Evolutionary conservation across 176 grass and related monocot species (phyloP).

Genomic region (Otatea glauca): DNA sequence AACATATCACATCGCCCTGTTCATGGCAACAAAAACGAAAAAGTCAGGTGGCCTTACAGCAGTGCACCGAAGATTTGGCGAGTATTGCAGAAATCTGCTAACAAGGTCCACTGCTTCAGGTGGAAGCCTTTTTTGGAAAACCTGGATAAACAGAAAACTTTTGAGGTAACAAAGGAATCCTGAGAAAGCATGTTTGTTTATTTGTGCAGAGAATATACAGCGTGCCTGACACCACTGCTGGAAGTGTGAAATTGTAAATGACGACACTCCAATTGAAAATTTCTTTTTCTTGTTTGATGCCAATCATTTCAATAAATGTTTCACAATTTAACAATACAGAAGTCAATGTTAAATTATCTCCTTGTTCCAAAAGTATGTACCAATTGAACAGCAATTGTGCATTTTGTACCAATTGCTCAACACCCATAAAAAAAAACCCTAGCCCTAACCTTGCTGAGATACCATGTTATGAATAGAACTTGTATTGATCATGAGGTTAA

Average conservation of each 20-base stretch:
- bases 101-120: conserved; percentile 92
- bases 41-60: conserved; percentile 57
- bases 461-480: too few species aligned
- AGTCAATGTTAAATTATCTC: not conserved
- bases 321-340: not conserved
- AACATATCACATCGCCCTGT: not conserved
- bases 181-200: not conserved
- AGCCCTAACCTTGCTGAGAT: too few species aligned
- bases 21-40: not conserved
- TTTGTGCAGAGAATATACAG: not conserved
- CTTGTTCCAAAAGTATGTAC: not conserved
- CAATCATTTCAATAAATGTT: not conserved
- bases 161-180: conserved; percentile 12
- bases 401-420: not conserved
- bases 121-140: conserved; percentile 85
- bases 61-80: conserved; percentile 90
- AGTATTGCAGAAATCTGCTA: conserved; percentile 91
- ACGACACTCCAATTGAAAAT: not conserved
- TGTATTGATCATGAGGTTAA: too few species aligned
- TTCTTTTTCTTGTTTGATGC: not conserved
- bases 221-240: not conserved
- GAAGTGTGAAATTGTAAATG: not conserved
- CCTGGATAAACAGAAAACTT: conserved; percentile 49
- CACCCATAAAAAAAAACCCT: too few species aligned
- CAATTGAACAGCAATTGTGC: not conserved